Percentiles rank a stretch among this genome's conserved stretches.
phyloP scores from a whole-genome alignment of 2,329 filamentous ascomycete genomes.

The Dothistroma septosporum region DNA sequence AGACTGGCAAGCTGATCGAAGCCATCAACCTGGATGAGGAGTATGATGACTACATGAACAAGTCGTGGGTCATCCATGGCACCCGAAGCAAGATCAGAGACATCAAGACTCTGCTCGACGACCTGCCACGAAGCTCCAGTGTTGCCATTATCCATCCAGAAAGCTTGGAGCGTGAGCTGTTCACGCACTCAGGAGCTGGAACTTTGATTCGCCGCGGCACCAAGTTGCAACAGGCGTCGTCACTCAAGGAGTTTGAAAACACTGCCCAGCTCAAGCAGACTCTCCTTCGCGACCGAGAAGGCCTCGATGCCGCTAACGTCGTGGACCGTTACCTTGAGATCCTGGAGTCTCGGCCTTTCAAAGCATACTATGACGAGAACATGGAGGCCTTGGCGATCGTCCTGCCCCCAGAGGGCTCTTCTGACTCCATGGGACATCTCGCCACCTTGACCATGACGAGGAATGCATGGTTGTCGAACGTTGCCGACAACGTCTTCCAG shows the following conservation, averaged over 20 bases:
- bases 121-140: slow-evolving; percentile 83
- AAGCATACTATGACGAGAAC: slow-evolving; percentile 87
- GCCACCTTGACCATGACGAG: slow-evolving; percentile 92
- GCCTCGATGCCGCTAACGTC: slow-evolving; percentile 74
- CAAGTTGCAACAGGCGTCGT: slow-evolving; percentile 72
- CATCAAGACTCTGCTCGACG: slow-evolving; percentile 87
- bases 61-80: slow-evolving; percentile 92
- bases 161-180: slow-evolving; percentile 92
- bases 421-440: slow-evolving; percentile 72
- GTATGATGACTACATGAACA: slow-evolving; percentile 85
- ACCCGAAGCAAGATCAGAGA: slow-evolving; percentile 96
- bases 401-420: slow-evolving; percentile 63
- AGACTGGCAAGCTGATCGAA: slow-evolving; percentile 91
- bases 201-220: slow-evolving; percentile 89
- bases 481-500: slow-evolving; percentile 91
- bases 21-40: slow-evolving; percentile 97
- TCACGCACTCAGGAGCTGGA: slow-evolving; percentile 91
- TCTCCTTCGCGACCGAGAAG: slow-evolving; percentile 74
- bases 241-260: slow-evolving; percentile 71
- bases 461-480: slow-evolving; percentile 87
- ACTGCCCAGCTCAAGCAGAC: slow-evolving; percentile 74
- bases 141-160: slow-evolving; percentile 97
- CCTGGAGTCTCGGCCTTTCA: slow-evolving; percentile 73
- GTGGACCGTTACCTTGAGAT: slow-evolving; percentile 83
- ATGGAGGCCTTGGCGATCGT: slow-evolving; percentile 93